Conservation (phyloP, 2,329 filamentous ascomycete genomes). For the Zymoseptoria ardabiliae region DNA sequence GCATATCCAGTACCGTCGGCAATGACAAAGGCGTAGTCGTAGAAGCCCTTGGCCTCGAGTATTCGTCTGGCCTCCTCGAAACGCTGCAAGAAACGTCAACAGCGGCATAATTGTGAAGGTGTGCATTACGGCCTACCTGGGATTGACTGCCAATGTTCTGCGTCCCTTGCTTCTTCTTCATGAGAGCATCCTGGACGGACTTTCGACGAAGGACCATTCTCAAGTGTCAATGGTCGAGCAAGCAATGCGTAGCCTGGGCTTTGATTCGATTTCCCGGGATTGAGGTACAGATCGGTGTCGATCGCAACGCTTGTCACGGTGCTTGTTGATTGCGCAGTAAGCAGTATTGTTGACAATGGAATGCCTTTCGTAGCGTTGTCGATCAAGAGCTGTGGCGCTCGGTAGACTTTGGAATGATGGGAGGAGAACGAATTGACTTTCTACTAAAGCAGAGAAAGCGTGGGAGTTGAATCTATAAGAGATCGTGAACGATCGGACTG, state of each 20-base stretch:
- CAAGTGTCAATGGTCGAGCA: not conserved
- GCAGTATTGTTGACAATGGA: not conserved
- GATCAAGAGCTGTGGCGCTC: not conserved
- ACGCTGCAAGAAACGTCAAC: not conserved
- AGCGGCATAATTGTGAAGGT: not conserved
- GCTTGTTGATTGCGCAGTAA: not conserved
- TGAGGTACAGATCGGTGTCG: not conserved
- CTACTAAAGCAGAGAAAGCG: not conserved
- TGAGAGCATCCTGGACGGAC: not conserved
- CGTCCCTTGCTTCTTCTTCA: not conserved
- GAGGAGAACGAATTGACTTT: not conserved
- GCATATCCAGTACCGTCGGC: conserved; percentile 11
- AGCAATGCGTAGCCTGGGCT: no score
- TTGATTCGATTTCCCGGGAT: not conserved
- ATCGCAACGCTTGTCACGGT: not conserved
- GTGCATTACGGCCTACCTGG: not conserved
- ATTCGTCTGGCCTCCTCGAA: conserved; percentile 2
- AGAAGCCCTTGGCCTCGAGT: conserved; percentile 2
- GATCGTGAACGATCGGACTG: not conserved
- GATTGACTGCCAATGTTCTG: not conserved
- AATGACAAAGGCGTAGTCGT: conserved; percentile 7
- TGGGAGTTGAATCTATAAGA: not conserved
- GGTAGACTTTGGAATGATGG: not conserved
- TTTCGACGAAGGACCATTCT: not conserved
- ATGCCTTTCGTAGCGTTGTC: not conserved